Base-by-base conservation (phyloP, 2,329 filamentous ascomycete genomes). In the Raffaelea albimanens region DNA sequence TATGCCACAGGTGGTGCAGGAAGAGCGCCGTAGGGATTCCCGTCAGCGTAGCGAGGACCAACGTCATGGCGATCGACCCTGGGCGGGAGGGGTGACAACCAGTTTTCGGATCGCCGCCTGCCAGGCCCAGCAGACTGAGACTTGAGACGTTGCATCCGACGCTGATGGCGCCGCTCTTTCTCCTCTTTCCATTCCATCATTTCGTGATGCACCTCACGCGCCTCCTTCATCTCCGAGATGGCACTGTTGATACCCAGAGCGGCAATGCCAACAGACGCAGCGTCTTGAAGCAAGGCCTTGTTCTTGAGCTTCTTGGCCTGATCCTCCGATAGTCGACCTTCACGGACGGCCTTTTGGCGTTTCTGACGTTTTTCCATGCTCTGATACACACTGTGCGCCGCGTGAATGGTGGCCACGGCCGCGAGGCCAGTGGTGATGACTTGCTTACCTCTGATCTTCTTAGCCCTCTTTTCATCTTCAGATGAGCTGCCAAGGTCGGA, bases 361-460 rank as follows among this genome's bases (percentile, higher is more conserved):
- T 65, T 63, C 38, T 72, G 68, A 50, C 75, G 69, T 64, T 75
- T 76, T 60, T 76, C 72, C 71, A 78, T 70, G 61, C 73, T 78
- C 57, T 71, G 64, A 59, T 78, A 80, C 57, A 80, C 72, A 54
- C 67, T 75, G 58, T 80, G 70, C 55, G 72, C 75, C 54, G 76
- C 76, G 61, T 80, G 75, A 56, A 80, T 77, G 55, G 75, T 79
- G 58, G 76, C 76, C 52, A 78, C 72, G 45, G 73, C 68, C 46
- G 76, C 76, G 48, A 80, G 63, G 42, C 74, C 75, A 8, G 74
- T 72, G 46, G 72, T 78, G 49, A 80, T 54, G 51, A 78, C 56
- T 67, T 78, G 75, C 71, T 80, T 79, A 76, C 75, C 75, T 76
- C 67, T 74, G 68, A 79, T 75, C 61, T 75, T 78, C 61, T 67